A percentile compares a stretch with the other conserved stretches of the same genome.
Evolutionary conservation across 768 basidiomycete species (phyloP).

Genomic region (Cystofilobasidium ferigula): DNA sequence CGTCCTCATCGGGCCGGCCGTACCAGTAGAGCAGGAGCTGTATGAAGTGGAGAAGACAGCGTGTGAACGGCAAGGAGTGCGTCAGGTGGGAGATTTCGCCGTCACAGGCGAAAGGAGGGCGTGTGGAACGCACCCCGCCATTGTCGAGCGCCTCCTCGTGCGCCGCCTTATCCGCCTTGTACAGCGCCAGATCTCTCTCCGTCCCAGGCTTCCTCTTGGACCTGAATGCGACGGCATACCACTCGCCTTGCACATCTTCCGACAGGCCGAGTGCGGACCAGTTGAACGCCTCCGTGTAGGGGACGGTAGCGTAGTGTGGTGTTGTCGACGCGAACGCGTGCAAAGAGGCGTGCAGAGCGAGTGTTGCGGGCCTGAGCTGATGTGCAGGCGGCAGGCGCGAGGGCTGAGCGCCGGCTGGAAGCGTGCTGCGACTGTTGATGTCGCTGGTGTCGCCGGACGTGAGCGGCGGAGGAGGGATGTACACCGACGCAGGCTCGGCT

Average conservation of each 20-base stretch:
- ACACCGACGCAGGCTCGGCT: too few relatives aligned
- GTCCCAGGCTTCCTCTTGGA: conserved; percentile 61
- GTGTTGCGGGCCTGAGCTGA: neutral
- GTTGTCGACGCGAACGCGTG: neutral
- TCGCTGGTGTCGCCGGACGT: too few relatives aligned
- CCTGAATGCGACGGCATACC: conserved; percentile 69
- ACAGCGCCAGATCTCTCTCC: conserved; percentile 54
- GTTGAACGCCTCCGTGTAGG: conserved; percentile 75
- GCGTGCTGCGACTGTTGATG: too few relatives aligned
- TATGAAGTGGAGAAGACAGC: conserved; percentile 34
- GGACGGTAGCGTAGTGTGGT: conserved; percentile 49
- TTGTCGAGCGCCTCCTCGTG: conserved; percentile 87
- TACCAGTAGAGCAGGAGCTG: conserved; percentile 87
- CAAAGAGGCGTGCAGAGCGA: conserved; percentile 1
- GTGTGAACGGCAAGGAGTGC: neutral
- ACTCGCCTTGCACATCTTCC: conserved; percentile 56
- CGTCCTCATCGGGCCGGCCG: conserved; percentile 62
- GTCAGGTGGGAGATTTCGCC: neutral
- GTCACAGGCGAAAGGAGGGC: neutral
- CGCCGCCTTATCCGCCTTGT: conserved; percentile 73
- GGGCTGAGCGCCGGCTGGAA: neutral
- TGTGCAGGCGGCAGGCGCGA: neutral
- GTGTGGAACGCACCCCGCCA: conserved; percentile 54
- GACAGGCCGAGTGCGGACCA: conserved; percentile 63
- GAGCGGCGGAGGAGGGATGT: too few relatives aligned